Conservation (phyloP, 2,329 filamentous ascomycete species). For the Diplodia intermedia region DNA sequence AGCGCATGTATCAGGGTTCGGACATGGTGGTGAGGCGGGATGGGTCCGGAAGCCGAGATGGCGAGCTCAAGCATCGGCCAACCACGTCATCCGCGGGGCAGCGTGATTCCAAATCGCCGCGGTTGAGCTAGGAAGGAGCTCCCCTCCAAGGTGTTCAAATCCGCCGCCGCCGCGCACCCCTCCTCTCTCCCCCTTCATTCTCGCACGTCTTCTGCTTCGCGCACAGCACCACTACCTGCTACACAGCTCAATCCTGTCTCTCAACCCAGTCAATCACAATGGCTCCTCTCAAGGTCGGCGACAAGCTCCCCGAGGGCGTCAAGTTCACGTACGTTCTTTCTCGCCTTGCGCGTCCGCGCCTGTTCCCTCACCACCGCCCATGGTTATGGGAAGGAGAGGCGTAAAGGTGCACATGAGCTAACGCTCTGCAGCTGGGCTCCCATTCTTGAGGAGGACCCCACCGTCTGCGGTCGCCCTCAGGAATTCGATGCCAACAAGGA, state of each 20-base stretch:
- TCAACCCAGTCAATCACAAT: slow-evolving; percentile 48
- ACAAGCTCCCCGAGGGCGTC: slow-evolving; percentile 81
- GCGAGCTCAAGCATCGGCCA: slow-evolving; percentile 24
- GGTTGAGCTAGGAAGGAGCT: slow-evolving; percentile 18
- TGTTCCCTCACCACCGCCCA: not conserved
- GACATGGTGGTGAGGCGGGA: slow-evolving; percentile 19
- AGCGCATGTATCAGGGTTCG: not conserved
- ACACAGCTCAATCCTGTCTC: not conserved
- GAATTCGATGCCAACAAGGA: slow-evolving; percentile 81
- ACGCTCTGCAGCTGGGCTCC: slow-evolving; percentile 71
- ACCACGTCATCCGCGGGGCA: slow-evolving; percentile 32
- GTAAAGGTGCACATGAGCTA: not conserved
- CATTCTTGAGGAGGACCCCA: slow-evolving; percentile 74
- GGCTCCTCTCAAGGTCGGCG: slow-evolving; percentile 78
- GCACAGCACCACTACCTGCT: not conserved
- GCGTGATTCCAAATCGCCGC: slow-evolving; percentile 29
- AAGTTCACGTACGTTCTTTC: slow-evolving; percentile 69
- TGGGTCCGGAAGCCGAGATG: slow-evolving; percentile 13
- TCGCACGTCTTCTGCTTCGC: not conserved
- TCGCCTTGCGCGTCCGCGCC: not conserved
- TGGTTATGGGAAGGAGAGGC: not conserved
- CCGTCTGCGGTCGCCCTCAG: slow-evolving; percentile 77
- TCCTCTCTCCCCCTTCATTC: not conserved
- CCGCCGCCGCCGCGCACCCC: not conserved
- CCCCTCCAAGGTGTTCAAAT: slow-evolving; percentile 33